phyloP scores from a whole-genome alignment of 78 protist genomes.

The slime mould (Dictyostelium discoideum) region DNA sequence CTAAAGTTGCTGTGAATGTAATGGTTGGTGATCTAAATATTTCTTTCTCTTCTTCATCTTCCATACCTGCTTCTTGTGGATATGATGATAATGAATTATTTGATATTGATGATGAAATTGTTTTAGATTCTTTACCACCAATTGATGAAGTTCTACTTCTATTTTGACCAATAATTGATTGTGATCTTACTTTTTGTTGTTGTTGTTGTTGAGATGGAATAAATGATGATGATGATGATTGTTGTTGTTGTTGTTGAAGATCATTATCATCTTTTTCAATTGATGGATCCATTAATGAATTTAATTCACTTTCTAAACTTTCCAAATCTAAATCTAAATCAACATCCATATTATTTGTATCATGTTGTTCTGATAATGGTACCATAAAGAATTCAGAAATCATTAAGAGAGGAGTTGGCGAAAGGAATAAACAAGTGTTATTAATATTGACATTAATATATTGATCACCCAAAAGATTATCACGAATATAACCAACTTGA shows the following conservation, averaged over 20 bases:
- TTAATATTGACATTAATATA: slow-evolving; percentile 35
- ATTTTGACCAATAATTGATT: neutral
- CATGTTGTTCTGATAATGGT: slow-evolving; percentile 30
- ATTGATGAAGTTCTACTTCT: neutral
- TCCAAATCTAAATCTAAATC: slow-evolving; percentile 23
- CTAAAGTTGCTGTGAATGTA: slow-evolving; percentile 1
- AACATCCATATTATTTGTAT: slow-evolving; percentile 26
- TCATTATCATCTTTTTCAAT: neutral
- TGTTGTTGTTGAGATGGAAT: neutral
- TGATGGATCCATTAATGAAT: neutral
- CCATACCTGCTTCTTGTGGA: slow-evolving; percentile 4
- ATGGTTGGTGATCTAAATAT: slow-evolving; percentile 23
- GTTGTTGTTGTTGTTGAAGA: too few relatives aligned
- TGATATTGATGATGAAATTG: neutral
- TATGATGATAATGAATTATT: neutral
- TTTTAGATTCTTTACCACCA: neutral
- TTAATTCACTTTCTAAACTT: neutral
- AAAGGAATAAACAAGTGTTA: slow-evolving; percentile 43
- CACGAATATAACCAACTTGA: slow-evolving; percentile 59
- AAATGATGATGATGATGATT: neutral
- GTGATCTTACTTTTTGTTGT: neutral
- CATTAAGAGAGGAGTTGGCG: slow-evolving; percentile 63
- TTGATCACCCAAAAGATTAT: slow-evolving; percentile 67
- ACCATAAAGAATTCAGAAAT: slow-evolving; percentile 55
- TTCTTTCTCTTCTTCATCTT: neutral